Evolutionary conservation across 2,329 filamentous ascomycete species (phyloP), one percentile per base, ranked within the genome.

Genomic region (Alternaria viburni): DNA sequence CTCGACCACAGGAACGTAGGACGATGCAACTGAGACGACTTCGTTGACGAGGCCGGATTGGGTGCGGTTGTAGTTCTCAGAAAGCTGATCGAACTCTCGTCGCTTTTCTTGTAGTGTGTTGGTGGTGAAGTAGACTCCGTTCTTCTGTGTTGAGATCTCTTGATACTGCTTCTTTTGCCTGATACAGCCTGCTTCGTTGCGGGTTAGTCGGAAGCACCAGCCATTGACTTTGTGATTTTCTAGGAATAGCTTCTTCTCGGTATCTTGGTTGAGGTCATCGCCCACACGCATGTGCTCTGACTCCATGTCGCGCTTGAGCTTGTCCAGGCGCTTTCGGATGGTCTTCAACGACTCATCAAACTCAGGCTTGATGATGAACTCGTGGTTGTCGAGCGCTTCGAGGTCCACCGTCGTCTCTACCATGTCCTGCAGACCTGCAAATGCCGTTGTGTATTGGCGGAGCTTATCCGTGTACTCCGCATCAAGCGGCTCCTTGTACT

Each of bases 361-460:
- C 76, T 99, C 96, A 1, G 96, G 92, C 81, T 98, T 99, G 86
- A 99, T 99, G 73, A 97, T 95, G 81, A 96, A 99, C 77, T 99
- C 96, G 76, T 99, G 96, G 69, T 96, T 93, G 74, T 99, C 95
- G 11, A 99, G 87, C 3, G 96, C 96, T 61, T 97, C 93, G 0
- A 99, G 87, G 75, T 99, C 96, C 13, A 99, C 94, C 0, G 96
- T 99, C 2, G 96, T 97, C 83, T 99, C 96, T 0, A 99, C 96
- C 93, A 99, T 97, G 77, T 99, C 96, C 75, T 95, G 92, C 11
- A 99, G 85, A 77, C 93, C 97, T 25, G 87, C 90, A 54, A 99
- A 86, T 74, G 90, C 92, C 74, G 93, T 89, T 6, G 90, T 91
- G 64, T 93, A 88, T 64, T 91, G 88, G 9, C 80, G 79, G 43